Base-by-base conservation (phyloP, 352 stramenopile species). In the Thraustochytrium sp. region DNA sequence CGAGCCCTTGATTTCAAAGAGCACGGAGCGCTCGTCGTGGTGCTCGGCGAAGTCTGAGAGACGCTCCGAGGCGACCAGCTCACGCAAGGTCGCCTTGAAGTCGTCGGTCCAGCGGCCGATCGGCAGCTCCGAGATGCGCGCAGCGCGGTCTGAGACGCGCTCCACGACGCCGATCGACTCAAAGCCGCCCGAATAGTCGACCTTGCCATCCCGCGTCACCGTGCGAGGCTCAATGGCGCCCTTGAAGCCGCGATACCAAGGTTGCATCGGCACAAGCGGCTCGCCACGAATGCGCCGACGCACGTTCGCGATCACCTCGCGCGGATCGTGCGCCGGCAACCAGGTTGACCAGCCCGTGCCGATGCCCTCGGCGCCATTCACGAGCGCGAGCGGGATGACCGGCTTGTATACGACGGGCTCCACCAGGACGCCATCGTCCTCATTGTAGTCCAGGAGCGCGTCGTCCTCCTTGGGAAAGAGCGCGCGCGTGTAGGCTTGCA, bases 391-490 rank as follows among this genome's bases (percentile, higher is more conserved):
- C 11, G 95, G 95, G 37, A 98, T 89, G 46, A 98, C 96, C 16
- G 96, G 96, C 76, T 99, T 93, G 87, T 99, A 99, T 85, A 95
- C 94, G 38, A 94, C 89, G 2, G 97, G 97, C 86, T 99, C 97
- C 75, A 99, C 98, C 2, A 90, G 90, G 61, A 98, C 92, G 2
- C 97, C 97, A 85, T 99, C 97, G 87, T 99, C 97, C 55, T 98
- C 92, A 1, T 98, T 91, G 85, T 98, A 98, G 26, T 90, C 89
- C 34, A 99, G 87, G 23, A 99, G 87, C 21, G 92, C 89, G 84
- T 99, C 97, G 87, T 99, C 97, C 61, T 98, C 96, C 31, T 97
- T 95, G 62, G 98, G 97, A 78, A 99, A 99, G 29, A 99, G 90
- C 37, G 94, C 85, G 2, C 97, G 93, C 23, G 97, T 97, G 82